Conservation (phyloP, 345 rosid species). For the Salix koriyanagi region DNA sequence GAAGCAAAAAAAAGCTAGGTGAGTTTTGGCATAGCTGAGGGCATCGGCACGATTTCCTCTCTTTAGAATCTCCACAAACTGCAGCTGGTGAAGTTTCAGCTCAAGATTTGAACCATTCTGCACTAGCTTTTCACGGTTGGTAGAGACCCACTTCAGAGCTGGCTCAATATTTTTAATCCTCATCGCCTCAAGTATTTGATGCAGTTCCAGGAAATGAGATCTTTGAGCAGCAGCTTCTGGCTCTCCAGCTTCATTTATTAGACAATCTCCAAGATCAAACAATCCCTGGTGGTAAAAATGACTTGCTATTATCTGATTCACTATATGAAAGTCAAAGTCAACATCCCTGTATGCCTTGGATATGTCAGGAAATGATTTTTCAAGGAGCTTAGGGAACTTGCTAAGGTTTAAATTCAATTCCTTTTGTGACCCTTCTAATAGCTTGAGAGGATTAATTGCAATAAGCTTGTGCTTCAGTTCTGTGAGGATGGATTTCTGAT, state of each 20-base stretch:
- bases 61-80: constrained; percentile 58
- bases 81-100: constrained; percentile 51
- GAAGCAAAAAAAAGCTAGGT: constrained; percentile 43
- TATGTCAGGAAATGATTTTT: constrained; percentile 58
- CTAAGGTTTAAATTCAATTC: constrained; percentile 42
- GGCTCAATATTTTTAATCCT: constrained; percentile 50
- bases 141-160: constrained; percentile 66
- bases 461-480: constrained; percentile 53
- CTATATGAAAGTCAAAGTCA: constrained; percentile 49
- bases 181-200: constrained; percentile 54
- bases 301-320: constrained; percentile 58
- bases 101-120: constrained; percentile 50
- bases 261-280: constrained; percentile 77
- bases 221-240: constrained; percentile 35
- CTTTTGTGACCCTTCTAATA: constrained; percentile 58
- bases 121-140: constrained; percentile 45
- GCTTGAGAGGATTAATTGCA: constrained; percentile 37
- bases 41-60: constrained; percentile 48
- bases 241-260: constrained; percentile 56
- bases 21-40: constrained; percentile 50
- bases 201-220: constrained; percentile 54
- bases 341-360: constrained; percentile 60
- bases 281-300: constrained; percentile 71
- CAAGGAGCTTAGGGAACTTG: constrained; percentile 60
- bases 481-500: constrained; percentile 38